phyloP scores from a whole-genome alignment of 306 rosid species.

The Quercus aquifolioides region DNA sequence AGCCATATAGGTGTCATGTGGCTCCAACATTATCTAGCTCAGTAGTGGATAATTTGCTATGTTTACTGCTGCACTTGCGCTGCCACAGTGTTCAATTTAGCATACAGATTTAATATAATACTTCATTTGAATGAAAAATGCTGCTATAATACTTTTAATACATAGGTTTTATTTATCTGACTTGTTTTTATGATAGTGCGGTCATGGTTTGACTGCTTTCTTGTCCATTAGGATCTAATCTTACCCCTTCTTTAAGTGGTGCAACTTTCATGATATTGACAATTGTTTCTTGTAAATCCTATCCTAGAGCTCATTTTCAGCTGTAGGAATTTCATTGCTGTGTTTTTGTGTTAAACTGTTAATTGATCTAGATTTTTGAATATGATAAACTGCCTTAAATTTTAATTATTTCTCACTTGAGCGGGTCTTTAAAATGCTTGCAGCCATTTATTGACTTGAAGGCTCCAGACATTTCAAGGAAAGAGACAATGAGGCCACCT shows the following conservation, averaged over 20 bases:
- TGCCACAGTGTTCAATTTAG: neutral
- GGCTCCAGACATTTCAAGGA: slow-evolving; percentile 62
- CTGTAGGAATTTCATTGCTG: neutral
- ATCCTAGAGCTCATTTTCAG: no score
- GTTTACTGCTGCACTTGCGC: neutral
- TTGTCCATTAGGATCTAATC: neutral
- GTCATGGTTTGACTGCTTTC: neutral
- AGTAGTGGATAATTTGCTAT: neutral
- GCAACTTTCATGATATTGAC: neutral
- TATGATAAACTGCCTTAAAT: neutral
- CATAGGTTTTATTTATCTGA: neutral
- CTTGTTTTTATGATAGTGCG: neutral
- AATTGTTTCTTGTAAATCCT: neutral
- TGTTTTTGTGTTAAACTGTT: neutral
- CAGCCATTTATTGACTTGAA: slow-evolving; percentile 84
- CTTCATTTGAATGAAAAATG: neutral
- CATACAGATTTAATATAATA: neutral
- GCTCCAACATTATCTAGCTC: no score
- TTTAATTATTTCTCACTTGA: slow-evolving; percentile 14
- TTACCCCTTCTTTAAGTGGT: neutral
- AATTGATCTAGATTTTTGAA: neutral
- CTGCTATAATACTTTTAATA: neutral
- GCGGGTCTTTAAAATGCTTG: slow-evolving; percentile 27
- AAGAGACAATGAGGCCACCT: slow-evolving; percentile 59
- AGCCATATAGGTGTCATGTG: no score